Percentiles rank a stretch among this genome's conserved stretches.
Conservation (phyloP, 768 basidiomycete species). For the Suillus cothurnatus region DNA sequence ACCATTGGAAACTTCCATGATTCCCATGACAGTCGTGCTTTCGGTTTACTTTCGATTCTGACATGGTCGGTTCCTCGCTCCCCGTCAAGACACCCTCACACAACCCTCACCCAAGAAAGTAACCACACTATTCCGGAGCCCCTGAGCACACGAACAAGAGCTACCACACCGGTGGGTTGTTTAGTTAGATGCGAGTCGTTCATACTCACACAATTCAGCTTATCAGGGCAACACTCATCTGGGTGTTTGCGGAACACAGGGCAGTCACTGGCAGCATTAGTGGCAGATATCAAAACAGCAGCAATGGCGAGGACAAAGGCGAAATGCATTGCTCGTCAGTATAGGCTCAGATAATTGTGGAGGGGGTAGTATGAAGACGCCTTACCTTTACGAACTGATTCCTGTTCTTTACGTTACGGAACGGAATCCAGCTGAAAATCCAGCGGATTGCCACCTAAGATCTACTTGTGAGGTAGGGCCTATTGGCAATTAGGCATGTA, state of each 20-base stretch:
- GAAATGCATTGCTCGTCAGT: not conserved
- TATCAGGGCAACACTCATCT: not conserved
- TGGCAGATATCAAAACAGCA: not conserved
- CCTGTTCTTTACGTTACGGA: not conserved
- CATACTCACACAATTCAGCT: not conserved
- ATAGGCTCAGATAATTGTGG: not conserved
- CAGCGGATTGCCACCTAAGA: not conserved
- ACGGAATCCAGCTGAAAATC: not conserved
- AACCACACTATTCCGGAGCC: no score
- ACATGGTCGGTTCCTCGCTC: no score
- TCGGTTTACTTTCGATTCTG: no score
- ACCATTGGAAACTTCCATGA: no score
- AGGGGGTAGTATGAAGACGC: not conserved
- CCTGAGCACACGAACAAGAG: no score
- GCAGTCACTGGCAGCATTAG: not conserved
- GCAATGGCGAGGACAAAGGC: not conserved
- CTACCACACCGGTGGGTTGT: not conserved
- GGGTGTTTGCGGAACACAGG: not conserved
- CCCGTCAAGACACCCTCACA: no score
- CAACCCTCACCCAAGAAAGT: no score
- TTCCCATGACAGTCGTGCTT: no score
- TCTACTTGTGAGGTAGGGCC: not conserved
- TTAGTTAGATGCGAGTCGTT: not conserved
- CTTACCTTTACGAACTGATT: not conserved
- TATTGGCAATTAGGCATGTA: not conserved